Evolutionary conservation across 176 grass and related monocot genomes (phyloP).

Genomic region (Lolium perenne): DNA sequence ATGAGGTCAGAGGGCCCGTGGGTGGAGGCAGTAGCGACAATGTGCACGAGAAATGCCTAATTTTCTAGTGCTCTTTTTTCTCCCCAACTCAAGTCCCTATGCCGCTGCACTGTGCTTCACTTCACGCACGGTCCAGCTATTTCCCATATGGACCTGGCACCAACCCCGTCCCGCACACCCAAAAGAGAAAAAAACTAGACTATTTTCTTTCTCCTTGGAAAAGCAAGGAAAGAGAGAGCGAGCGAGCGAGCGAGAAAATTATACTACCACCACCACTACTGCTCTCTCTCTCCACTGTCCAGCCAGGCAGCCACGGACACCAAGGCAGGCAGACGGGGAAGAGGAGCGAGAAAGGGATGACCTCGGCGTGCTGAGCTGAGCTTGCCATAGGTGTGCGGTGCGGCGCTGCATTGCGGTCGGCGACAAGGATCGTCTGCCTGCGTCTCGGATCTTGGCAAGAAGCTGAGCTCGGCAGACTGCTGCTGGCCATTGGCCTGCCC

Average conservation of each 20-base stretch:
- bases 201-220: neutral
- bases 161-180: conserved; percentile 45
- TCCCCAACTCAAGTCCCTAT: conserved; percentile 37
- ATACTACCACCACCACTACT: conserved; percentile 30
- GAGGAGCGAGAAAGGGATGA: conserved; percentile 22
- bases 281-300: conserved; percentile 46
- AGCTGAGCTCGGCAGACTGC: neutral
- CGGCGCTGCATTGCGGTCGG: conserved; percentile 48
- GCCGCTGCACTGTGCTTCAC: conserved; percentile 18
- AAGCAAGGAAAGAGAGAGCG: neutral
- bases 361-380: conserved; percentile 39
- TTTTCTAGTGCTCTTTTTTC: conserved; percentile 2
- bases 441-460: conserved; percentile 51
- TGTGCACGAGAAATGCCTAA: conserved; percentile 37
- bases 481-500: neutral
- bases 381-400: neutral
- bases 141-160: conserved; percentile 58
- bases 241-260: conserved; percentile 26
- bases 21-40: conserved; percentile 51
- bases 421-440: conserved; percentile 14
- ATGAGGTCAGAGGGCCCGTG: neutral
- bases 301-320: conserved; percentile 55
- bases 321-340: conserved; percentile 43
- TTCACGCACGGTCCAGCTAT: conserved; percentile 54
- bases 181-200: neutral